phyloP scores from a whole-genome alignment of 257 asterid species.

The Eustoma russellianum region DNA sequence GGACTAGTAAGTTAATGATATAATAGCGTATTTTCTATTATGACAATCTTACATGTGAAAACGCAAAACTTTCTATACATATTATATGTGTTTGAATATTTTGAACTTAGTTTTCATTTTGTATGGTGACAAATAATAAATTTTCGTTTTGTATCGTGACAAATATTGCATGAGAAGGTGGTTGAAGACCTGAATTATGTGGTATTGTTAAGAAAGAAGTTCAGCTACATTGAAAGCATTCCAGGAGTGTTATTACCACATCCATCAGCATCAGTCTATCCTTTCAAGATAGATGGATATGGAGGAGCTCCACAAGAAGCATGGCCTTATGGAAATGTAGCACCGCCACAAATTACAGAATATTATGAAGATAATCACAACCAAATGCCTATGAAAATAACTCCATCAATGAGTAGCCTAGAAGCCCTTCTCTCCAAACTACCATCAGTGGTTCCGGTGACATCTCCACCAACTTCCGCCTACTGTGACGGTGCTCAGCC shows the following conservation, averaged over 20 bases:
- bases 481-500: constrained; percentile 24
- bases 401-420: constrained; percentile 97
- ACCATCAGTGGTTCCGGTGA: constrained; percentile 56
- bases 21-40: no score
- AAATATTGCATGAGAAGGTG: constrained; percentile 32
- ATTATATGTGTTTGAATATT: no score
- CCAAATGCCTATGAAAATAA: constrained; percentile 40
- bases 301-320: constrained; percentile 18
- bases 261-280: constrained; percentile 74
- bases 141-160: not conserved
- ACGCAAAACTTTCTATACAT: no score
- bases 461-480: constrained; percentile 17
- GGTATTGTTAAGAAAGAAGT: constrained; percentile 77
- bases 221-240: constrained; percentile 87
- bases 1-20: no score
- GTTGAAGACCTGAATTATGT: constrained; percentile 90
- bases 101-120: no score
- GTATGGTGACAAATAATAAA: no score
- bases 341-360: constrained; percentile 3
- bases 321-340: constrained; percentile 34
- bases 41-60: no score
- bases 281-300: constrained; percentile 39
- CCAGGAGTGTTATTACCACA: constrained; percentile 94
- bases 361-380: constrained; percentile 12
- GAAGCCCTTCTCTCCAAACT: constrained; percentile 93